Evolutionary conservation across 257 asterid species (phyloP), one percentile per base, ranked within the genome.

Genomic region (Knoxia roxburghii): DNA sequence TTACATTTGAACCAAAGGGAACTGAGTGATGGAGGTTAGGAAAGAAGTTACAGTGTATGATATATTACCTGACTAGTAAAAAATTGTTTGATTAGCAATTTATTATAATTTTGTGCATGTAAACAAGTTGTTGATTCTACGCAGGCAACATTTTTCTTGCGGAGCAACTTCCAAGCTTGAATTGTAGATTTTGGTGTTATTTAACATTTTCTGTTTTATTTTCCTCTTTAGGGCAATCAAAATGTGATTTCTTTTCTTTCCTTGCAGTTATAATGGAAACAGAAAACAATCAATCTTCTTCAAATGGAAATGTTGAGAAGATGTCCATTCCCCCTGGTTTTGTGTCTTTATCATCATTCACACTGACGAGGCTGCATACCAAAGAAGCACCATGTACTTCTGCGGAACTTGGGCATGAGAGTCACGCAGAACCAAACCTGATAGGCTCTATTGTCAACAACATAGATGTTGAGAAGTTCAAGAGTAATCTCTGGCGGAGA

Each of bases 261-360:
- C 30, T 39, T 6, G 55, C 68, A 73, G 83, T 49, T 43, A 64
- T 58, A 61, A 87, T 88, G 89, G 87, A 83, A 65, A 73, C 64
- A 45, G 84, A 76, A 56, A 64, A 75, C 65, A 14, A 65, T 20
- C 52, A 53, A 32, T 49, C 50, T 70, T 67, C 61, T 65, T 56
- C 65, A n/a, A 62, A 52, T 57, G 72, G 46, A 15, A 27, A 33
- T 5, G 67, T 49, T 69, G 81, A 64, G 29, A 60, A 35, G 29
- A 74, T 78, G 24, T 59, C 86, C 10, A 85, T 81, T 62, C 97
- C 96, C 23, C 98, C 98, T n/a, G 98, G 98, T 66, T 93, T 86
- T 72, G 87, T 35, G 64, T 85, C 89, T 6, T 78, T 79, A 46
- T 81, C 87, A 7, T 69, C 95, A 66, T 79, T 93, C 75, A 77